Evolutionary conservation across 2,329 filamentous ascomycete species (phyloP).

Genomic region (Sporothrix sp.): DNA sequence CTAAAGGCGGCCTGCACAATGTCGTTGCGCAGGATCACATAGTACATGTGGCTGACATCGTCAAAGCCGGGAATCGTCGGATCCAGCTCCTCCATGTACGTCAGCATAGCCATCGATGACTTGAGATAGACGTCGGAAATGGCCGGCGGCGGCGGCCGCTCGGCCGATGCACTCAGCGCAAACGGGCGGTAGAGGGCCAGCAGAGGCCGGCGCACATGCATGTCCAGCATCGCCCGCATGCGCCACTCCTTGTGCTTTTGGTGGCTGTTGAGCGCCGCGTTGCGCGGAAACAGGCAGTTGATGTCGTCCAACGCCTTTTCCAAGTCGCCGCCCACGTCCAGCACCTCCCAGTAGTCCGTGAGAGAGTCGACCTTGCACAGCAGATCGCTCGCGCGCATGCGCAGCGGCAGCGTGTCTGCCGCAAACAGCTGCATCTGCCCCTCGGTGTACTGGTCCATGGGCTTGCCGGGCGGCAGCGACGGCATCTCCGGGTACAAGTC

Average conservation of each 20-base stretch:
- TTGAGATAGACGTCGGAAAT: constrained; percentile 44
- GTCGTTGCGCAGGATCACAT: constrained; percentile 43
- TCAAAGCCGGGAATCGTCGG: constrained; percentile 36
- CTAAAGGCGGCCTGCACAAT: constrained; percentile 46
- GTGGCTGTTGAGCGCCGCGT: constrained; percentile 31
- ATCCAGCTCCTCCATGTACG: constrained; percentile 45
- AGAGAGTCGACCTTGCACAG: constrained; percentile 43
- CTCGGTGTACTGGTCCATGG: constrained; percentile 43
- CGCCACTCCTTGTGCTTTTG: constrained; percentile 43
- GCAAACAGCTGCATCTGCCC: constrained; percentile 46
- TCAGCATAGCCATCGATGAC: constrained; percentile 46
- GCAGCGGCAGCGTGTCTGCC: constrained; percentile 38
- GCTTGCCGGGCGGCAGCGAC: constrained; percentile 38
- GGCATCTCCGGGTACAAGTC: constrained; percentile 40
- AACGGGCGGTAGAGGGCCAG: constrained; percentile 46
- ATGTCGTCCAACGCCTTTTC: constrained; percentile 46
- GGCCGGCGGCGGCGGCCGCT: constrained; percentile 35
- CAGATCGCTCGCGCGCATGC: constrained; percentile 41
- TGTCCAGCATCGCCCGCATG: constrained; percentile 41
- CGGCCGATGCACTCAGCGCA: constrained; percentile 37
- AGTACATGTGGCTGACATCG: constrained; percentile 42
- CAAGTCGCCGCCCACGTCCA: constrained; percentile 44
- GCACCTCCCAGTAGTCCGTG: constrained; percentile 42
- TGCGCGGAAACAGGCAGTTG: constrained; percentile 41
- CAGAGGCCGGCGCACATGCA: constrained; percentile 43